A percentile compares a stretch with the other conserved stretches of the same genome.
Evolutionary conservation across 2,329 filamentous ascomycete genomes (phyloP).

Genomic region (Macroventuria anomochaeta): DNA sequence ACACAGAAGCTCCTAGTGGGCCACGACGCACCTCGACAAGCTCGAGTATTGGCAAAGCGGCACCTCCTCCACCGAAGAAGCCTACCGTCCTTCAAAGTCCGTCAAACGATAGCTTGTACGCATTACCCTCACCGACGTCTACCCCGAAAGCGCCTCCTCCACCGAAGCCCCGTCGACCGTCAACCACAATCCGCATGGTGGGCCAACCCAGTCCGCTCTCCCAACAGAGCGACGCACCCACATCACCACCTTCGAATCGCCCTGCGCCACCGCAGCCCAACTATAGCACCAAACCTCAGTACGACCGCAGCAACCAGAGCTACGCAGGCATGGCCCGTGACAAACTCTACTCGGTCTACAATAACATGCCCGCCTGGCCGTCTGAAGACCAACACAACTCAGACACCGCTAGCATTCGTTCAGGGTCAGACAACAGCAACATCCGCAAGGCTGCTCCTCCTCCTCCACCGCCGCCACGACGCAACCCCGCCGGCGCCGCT

Average conservation of each 20-base stretch:
- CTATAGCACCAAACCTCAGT: constrained; percentile 29
- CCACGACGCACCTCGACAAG: constrained; percentile 2
- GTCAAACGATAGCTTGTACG: constrained; percentile 34
- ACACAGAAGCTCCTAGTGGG: constrained; percentile 22
- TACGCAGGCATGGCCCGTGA: constrained; percentile 49
- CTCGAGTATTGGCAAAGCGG: constrained; percentile 32
- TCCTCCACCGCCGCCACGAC: constrained; percentile 46
- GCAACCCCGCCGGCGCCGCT: constrained; percentile 47
- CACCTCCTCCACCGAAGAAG: constrained; percentile 43
- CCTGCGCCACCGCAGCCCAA: constrained; percentile 34
- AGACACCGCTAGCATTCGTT: constrained; percentile 19
- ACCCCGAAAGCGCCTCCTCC: constrained; percentile 44
- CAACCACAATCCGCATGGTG: constrained; percentile 27
- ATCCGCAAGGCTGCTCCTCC: constrained; percentile 31
- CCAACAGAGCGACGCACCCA: constrained; percentile 28
- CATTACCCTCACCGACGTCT: constrained; percentile 22
- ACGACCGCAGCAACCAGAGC: constrained; percentile 41
- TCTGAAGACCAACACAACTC: constrained; percentile 27
- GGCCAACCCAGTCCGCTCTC: constrained; percentile 36
- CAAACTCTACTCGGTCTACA: constrained; percentile 51
- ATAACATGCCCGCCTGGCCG: constrained; percentile 45
- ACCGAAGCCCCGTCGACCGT: constrained; percentile 42
- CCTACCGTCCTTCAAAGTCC: constrained; percentile 49
- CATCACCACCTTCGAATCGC: constrained; percentile 43
- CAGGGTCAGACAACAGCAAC: constrained; percentile 15